Conservation (phyloP, 2,329 filamentous ascomycete species). For the Ophiostoma tasmaniense region DNA sequence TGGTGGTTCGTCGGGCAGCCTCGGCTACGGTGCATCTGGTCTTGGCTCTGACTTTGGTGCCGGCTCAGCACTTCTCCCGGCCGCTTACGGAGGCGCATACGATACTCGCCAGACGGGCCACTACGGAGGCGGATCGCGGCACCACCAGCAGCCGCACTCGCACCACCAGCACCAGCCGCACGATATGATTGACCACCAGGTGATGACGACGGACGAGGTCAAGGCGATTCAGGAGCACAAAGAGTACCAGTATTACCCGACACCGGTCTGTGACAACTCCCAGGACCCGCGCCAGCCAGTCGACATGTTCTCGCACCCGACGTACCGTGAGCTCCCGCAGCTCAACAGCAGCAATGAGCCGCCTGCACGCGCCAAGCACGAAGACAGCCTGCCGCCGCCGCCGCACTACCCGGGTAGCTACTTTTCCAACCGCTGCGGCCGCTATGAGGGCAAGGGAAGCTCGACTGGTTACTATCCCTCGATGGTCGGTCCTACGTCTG, state of each 20-base stretch:
- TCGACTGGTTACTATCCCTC: conserved; percentile 48
- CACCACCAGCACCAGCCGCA: conserved; percentile 25
- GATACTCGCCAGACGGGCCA: conserved; percentile 33
- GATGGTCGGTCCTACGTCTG: conserved; percentile 37
- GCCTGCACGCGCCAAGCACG: conserved; percentile 41
- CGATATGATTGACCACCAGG: conserved; percentile 40
- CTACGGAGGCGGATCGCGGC: conserved; percentile 34
- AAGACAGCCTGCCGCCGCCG: conserved; percentile 33
- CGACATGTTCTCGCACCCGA: conserved; percentile 39
- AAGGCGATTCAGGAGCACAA: conserved; percentile 42
- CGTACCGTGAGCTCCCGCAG: conserved; percentile 28
- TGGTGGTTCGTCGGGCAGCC: conserved; percentile 54
- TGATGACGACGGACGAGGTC: conserved; percentile 43
- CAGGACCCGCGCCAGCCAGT: conserved; percentile 37
- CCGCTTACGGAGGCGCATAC: conserved; percentile 31
- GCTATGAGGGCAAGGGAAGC: conserved; percentile 45
- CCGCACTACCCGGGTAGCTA: conserved; percentile 37
- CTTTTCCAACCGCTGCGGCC: conserved; percentile 36
- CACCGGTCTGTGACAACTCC: conserved; percentile 41
- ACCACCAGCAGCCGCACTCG: conserved; percentile 23
- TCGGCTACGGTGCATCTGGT: conserved; percentile 37
- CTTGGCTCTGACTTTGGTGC: conserved; percentile 34
- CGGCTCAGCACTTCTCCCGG: conserved; percentile 33
- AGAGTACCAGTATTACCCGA: conserved; percentile 48
- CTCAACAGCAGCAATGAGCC: conserved; percentile 20